Evolutionary conservation across 2,329 filamentous ascomycete genomes (phyloP), one percentile per base, ranked within the genome.

Genomic region (Fusarium acutatum): DNA sequence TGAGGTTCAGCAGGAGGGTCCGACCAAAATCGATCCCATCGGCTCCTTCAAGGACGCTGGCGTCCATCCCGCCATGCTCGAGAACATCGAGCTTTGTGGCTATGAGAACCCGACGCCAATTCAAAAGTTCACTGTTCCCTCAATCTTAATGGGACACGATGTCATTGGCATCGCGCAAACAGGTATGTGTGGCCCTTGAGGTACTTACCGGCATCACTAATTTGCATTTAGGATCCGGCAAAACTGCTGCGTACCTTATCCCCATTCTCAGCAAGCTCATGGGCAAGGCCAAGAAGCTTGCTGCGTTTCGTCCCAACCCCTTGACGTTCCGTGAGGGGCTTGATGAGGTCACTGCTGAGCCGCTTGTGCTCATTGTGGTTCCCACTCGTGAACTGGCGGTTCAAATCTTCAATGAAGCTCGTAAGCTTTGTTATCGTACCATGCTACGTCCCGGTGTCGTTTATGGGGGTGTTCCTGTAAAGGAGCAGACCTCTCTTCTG

Each of bases 391-490:
- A 99, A 86, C 84, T 99, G 10, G 94, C 95, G 0, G 93, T 95
- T 6, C 96, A 99, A 80, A 97, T 98, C 75, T 98, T 97, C 83
- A 94, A 97, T 72, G 96, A 98, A 81, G 92, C 94, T 32, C 93
- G 96, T 71, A 94, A 96, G 76, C 90, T 98, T 54, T 98, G 95
- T 81, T 99, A 99, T 78, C 92, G 96, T 3, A 95, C 94, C 7
- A 97, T 97, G 94, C 88, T 99, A 65, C 94, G 96, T 44, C 96
- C 96, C 30, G 95, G 93, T 75, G 94, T 97, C 47, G 87, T 93
- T 35, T 99, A 98, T 75, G 96, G 96, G 56, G 96, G 96, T 71
- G 91, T 91, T 12, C 93, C 94, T 0, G 79, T 90, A n/a, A 81
- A 82, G 5, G 88, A 92, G 18, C 94, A 98, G 82, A 86, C 91